Conservation (phyloP, 805 yeast genomes). For the Suhomyces prunicola region DNA sequence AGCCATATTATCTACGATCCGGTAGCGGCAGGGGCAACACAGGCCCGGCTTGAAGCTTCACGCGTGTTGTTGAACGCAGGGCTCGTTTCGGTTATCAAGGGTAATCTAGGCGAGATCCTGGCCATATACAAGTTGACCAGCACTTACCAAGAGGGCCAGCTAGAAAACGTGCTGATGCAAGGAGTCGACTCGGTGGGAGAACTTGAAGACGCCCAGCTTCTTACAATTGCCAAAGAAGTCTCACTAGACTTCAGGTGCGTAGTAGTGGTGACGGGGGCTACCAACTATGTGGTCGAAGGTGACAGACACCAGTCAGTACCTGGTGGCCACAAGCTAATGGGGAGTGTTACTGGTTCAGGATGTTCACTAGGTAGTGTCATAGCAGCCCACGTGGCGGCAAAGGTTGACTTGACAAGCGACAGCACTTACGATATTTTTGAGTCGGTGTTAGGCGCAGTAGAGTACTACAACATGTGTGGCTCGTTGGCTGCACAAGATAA, state of each 20-base stretch:
- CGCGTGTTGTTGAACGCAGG: constrained; percentile 53
- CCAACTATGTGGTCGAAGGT: constrained; percentile 26
- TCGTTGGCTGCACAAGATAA: constrained; percentile 41
- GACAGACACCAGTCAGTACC: constrained; percentile 27
- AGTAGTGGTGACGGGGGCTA: constrained; percentile 68
- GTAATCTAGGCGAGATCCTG: constrained; percentile 80
- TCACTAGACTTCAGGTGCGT: constrained; percentile 52
- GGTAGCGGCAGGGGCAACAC: constrained; percentile 87
- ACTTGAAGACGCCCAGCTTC: constrained; percentile 20
- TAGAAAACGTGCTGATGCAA: constrained; percentile 42
- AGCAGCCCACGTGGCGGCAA: constrained; percentile 53
- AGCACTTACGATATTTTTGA: constrained; percentile 27
- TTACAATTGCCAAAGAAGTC: constrained; percentile 44
- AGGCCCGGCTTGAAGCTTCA: constrained; percentile 49
- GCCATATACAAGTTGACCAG: constrained; percentile 47
- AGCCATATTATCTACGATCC: constrained; percentile 81
- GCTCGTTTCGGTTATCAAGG: constrained; percentile 67
- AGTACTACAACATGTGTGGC: constrained; percentile 62
- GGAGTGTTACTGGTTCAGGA: constrained; percentile 75
- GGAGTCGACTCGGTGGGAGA: constrained; percentile 63
- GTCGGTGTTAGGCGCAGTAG: constrained; percentile 55
- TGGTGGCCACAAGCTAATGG: constrained; percentile 67
- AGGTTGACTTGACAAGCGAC: constrained; percentile 20
- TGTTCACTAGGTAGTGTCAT: constrained; percentile 77
- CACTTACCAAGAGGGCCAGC: constrained; percentile 6